Percentiles rank a stretch among this genome's conserved stretches.
Conservation (phyloP, 495 filamentous ascomycete species). For the Trichoderma gamsii region DNA sequence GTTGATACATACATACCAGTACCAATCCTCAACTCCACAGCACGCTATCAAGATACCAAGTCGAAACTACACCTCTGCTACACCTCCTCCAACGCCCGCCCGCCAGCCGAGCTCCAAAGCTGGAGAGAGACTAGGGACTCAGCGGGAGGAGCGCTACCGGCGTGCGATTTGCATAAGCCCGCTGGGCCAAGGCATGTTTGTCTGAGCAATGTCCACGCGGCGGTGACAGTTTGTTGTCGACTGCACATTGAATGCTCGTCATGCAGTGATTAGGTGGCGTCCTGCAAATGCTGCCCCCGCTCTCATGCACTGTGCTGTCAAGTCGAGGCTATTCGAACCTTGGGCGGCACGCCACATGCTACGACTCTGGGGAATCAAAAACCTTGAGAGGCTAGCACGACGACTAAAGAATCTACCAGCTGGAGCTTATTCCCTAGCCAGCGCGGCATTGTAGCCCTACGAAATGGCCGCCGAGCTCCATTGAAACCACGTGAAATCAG, state of each 20-base stretch:
- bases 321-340: slow-evolving; percentile 11
- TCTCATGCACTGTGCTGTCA: slow-evolving; percentile 2
- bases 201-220: slow-evolving; percentile 2
- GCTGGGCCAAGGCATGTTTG: not conserved
- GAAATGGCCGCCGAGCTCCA: not conserved
- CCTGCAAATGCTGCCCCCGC: not conserved
- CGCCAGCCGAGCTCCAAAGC: not conserved
- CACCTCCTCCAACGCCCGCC: too few species aligned
- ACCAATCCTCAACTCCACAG: too few species aligned
- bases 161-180: not conserved
- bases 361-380: not conserved
- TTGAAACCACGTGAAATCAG: not conserved
- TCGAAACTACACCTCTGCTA: not conserved
- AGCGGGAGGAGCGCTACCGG: not conserved
- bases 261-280: slow-evolving; percentile 11
- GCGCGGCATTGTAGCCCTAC: slow-evolving; percentile 9
- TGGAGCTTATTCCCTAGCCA: not conserved
- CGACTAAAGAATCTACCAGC: not conserved
- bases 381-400: not conserved
- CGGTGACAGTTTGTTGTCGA: not conserved
- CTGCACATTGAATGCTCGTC: not conserved
- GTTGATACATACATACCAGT: too few species aligned
- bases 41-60: not conserved
- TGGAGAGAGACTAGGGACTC: not conserved
- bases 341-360: not conserved